Conservation (phyloP, 2,329 filamentous ascomycete species). For the Macroventuria anomochaeta region DNA sequence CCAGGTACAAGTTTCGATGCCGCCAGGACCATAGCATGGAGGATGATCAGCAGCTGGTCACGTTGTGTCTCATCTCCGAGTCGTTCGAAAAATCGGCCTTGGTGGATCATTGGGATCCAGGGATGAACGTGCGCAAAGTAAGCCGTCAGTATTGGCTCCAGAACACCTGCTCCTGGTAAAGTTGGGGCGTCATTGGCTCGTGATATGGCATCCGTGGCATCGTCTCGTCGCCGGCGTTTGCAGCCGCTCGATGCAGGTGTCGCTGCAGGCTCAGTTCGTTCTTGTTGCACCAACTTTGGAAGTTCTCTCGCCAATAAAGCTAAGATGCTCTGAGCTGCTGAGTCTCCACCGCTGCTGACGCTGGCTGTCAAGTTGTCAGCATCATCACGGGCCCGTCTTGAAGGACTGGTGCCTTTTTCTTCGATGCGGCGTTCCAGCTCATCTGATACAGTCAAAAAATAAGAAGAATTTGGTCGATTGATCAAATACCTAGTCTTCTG, state of each 20-base stretch:
- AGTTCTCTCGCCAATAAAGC: slow-evolving; percentile 24
- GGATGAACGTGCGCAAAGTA: slow-evolving; percentile 27
- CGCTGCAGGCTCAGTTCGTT: not conserved
- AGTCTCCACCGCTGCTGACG: not conserved
- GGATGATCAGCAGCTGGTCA: slow-evolving; percentile 9
- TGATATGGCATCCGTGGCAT: not conserved
- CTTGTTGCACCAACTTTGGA: slow-evolving; percentile 18
- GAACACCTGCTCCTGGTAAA: not conserved
- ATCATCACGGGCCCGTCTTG: not conserved
- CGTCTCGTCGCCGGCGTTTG: slow-evolving; percentile 20
- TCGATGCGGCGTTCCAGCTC: slow-evolving; percentile 19
- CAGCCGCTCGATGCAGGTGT: slow-evolving; percentile 1
- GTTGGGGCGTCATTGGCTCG: not conserved
- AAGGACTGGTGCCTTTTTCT: not conserved
- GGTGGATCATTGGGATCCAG: slow-evolving; percentile 29
- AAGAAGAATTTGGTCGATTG: too few species aligned
- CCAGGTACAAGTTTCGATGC: slow-evolving; percentile 21
- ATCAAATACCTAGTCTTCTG: slow-evolving; percentile 21
- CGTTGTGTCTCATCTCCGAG: slow-evolving; percentile 4
- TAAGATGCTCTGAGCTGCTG: slow-evolving; percentile 15
- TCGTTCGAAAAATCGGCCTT: slow-evolving; percentile 19
- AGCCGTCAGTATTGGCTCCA: slow-evolving; percentile 14
- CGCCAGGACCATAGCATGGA: slow-evolving; percentile 24
- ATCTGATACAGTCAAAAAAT: slow-evolving; percentile 8
- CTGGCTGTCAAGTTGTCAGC: not conserved